Evolutionary conservation across 176 grass and related monocot species (phyloP), one percentile per base, ranked within the genome.

Genomic region (Oryza coarctata): DNA sequence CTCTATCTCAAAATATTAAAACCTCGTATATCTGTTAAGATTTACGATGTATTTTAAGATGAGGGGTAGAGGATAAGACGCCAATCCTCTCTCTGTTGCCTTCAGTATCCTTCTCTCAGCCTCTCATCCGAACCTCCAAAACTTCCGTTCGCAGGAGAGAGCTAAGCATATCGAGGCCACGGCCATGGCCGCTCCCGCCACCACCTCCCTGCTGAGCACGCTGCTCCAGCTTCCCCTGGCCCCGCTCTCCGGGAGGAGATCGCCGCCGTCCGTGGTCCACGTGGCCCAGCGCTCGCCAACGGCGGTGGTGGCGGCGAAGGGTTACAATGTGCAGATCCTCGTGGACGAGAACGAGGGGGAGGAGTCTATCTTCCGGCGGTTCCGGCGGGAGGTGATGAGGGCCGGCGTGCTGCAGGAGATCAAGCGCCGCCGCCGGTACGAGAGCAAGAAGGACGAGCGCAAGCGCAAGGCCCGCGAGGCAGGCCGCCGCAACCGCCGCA

Each of bases 281-380:
- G 70, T 90, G 83, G 13, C 73, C 29, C 68, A 61, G 43, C 88
- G 88, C 26, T 12, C 73, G 18, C 43, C 88, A 31, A 50, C 68
- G 47, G 74, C 73, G 23, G 74, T 83, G 61, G 73, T 68, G 61
- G 88, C 88, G 20, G 68, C 83, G 9, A 75, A 72, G 61, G 90
- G 89, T 12, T 99, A 87, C 82, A 95, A 99, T 80, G 96, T 95
- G 75, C 93, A 95, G 89, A 84, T 99, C 76, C 33, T 93, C 31
- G 89, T 99, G 64, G 95, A 95, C 62, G 96, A 99, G 45, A 86
- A 88, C 82, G 96, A 94, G 60, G 81, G 92, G 17, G 82, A 89
- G 57, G 92, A 98, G 35, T 83, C 87, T 60, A 84, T 92, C 63
- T 78, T 98, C 79, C 79, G 90, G 63, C 76, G 85, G 68, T 98